A percentile compares a stretch with the other conserved stretches of the same genome.
Conservation (phyloP, 768 basidiomycete species). For the Stropharia rugosoannulata region DNA sequence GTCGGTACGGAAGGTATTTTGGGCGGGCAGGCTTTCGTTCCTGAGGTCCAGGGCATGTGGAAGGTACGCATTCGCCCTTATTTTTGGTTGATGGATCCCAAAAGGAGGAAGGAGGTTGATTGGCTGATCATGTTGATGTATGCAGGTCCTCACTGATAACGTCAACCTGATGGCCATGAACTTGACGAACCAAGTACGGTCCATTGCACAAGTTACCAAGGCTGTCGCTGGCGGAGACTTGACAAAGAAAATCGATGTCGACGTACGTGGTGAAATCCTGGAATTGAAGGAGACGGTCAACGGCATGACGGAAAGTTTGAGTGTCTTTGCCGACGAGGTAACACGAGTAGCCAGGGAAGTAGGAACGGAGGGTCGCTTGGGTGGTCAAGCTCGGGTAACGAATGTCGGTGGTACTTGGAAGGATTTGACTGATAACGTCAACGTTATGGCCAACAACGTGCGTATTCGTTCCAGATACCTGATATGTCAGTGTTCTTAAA, state of each 20-base stretch:
- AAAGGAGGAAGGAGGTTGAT: background rate
- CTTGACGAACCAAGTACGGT: slow-evolving; percentile 86
- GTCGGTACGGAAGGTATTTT: slow-evolving; percentile 92
- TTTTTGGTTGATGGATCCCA: no score
- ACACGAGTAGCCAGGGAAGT: slow-evolving; percentile 91
- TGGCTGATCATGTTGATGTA: background rate
- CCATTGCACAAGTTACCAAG: slow-evolving; percentile 87
- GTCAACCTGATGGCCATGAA: slow-evolving; percentile 92
- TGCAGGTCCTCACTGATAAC: slow-evolving; percentile 67
- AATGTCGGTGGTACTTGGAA: slow-evolving; percentile 98
- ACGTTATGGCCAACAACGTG: slow-evolving; percentile 93
- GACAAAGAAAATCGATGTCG: slow-evolving; percentile 90
- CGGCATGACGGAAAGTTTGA: slow-evolving; percentile 88
- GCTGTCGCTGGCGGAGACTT: slow-evolving; percentile 93
- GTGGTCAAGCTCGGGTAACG: slow-evolving; percentile 91
- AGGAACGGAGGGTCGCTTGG: slow-evolving; percentile 93
- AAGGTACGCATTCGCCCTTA: slow-evolving; percentile 46
- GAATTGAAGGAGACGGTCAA: slow-evolving; percentile 93
- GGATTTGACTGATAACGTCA: slow-evolving; percentile 94
- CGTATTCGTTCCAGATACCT: slow-evolving; percentile 24
- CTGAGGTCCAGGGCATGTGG: slow-evolving; percentile 95
- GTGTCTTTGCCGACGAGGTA: slow-evolving; percentile 81
- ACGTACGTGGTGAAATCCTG: slow-evolving; percentile 89
- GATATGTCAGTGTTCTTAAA: background rate
- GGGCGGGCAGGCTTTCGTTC: slow-evolving; percentile 89